Conservation (phyloP, 164 flowering plant species). For the Liriodendron chinense region DNA sequence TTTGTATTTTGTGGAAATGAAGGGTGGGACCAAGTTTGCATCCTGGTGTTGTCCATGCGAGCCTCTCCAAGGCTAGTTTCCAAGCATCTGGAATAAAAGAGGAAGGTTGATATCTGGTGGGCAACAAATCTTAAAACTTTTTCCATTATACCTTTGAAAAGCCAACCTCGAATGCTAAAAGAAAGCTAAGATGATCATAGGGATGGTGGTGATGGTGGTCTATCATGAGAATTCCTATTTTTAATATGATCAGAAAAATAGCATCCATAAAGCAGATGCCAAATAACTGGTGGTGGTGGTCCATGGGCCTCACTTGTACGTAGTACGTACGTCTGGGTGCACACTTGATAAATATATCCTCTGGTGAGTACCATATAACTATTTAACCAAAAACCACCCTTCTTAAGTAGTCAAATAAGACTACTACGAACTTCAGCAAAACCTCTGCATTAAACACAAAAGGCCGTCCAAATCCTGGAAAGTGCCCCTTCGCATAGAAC, state of each 20-base stretch:
- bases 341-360: background rate
- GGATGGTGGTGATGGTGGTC: background rate
- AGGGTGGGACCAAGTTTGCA: background rate
- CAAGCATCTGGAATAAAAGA: background rate
- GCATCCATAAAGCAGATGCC: background rate
- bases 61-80: background rate
- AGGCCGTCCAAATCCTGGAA: conserved; percentile 97
- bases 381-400: conserved; percentile 4
- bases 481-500: conserved; percentile 81
- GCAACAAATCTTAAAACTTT: background rate
- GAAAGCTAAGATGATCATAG: background rate
- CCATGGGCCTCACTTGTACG: background rate
- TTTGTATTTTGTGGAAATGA: background rate
- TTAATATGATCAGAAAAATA: too few relatives aligned
- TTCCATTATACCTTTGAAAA: background rate
- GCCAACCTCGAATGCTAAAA: too few relatives aligned
- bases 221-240: background rate
- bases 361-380: background rate
- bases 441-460: conserved; percentile 82
- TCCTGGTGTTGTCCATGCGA: background rate
- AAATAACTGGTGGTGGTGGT: background rate
- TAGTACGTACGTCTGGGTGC: background rate
- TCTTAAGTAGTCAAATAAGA: conserved; percentile 8
- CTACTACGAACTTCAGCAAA: conserved; percentile 66
- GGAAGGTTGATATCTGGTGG: background rate